A percentile compares a stretch with the other conserved stretches of the same genome.
Evolutionary conservation across 306 rosid species (phyloP).

Genomic region (Fragaria vesca): DNA sequence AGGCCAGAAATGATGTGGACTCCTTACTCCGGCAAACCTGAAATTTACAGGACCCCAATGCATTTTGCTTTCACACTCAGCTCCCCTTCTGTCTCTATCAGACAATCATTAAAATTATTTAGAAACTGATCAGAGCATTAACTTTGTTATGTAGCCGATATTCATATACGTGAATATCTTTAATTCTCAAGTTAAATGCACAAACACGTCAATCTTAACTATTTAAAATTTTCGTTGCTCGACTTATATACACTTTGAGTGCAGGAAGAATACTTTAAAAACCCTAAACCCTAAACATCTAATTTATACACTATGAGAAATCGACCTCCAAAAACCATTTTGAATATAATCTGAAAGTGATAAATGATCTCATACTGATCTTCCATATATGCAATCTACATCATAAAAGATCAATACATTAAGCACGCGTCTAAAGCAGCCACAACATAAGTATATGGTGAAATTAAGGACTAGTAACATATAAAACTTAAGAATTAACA

Average conservation of each 20-base stretch:
- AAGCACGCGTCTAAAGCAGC: constrained; percentile 17
- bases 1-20: constrained; percentile 17
- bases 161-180: too few species aligned
- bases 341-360: neutral
- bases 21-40: constrained; percentile 1
- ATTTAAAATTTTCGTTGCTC: neutral
- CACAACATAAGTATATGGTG: constrained; percentile 5
- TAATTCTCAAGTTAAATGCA: too few species aligned
- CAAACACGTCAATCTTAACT: neutral
- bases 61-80: neutral
- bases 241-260: neutral
- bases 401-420: neutral
- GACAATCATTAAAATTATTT: constrained; percentile 1
- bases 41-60: neutral
- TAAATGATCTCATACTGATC: neutral
- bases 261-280: too few species aligned
- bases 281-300: neutral
- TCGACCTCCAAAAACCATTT: neutral
- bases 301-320: neutral
- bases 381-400: neutral
- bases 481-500: neutral
- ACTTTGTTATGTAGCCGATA: neutral
- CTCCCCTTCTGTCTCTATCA: constrained; percentile 1
- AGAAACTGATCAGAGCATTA: neutral
- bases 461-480: constrained; percentile 15